Percentiles rank a stretch among this genome's conserved stretches.
phyloP scores from a whole-genome alignment of 495 filamentous ascomycete genomes.

The Hypoxylon cercidicola region DNA sequence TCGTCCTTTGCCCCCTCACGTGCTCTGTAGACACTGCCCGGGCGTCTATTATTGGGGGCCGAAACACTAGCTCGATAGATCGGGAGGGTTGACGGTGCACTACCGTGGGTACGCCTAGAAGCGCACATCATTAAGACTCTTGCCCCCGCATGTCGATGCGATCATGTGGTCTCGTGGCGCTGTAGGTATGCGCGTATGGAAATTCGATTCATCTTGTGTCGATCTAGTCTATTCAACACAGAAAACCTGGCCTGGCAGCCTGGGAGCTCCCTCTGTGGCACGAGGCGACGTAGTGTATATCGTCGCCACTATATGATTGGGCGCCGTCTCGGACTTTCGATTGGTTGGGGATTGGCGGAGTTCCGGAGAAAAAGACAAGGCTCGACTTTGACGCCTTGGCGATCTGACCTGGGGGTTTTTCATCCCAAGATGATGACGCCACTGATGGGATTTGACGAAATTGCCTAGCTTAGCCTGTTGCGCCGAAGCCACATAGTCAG shows the following conservation, averaged over 20 bases:
- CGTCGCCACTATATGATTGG: too few species aligned
- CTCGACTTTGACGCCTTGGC: too few species aligned
- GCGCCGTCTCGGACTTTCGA: neutral
- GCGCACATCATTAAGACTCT: neutral
- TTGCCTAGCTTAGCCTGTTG: too few species aligned
- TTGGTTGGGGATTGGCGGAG: too few species aligned
- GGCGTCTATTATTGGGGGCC: conserved; percentile 21
- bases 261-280: too few species aligned
- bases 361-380: too few species aligned
- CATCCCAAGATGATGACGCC: too few species aligned
- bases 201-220: neutral
- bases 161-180: conserved; percentile 31
- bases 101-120: conserved; percentile 17
- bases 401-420: too few species aligned
- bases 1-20: conserved; percentile 16
- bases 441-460: too few species aligned
- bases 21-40: conserved; percentile 5
- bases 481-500: too few species aligned
- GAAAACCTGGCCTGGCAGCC: neutral
- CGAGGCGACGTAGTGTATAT: too few species aligned
- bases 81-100: neutral
- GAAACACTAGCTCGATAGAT: conserved; percentile 3
- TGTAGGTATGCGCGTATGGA: neutral
- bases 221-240: neutral
- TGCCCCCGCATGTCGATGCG: conserved; percentile 29